Percentiles rank a stretch among this genome's conserved stretches.
Conservation (phyloP, 2,329 filamentous ascomycete genomes). For the Talaromyces sp. region DNA sequence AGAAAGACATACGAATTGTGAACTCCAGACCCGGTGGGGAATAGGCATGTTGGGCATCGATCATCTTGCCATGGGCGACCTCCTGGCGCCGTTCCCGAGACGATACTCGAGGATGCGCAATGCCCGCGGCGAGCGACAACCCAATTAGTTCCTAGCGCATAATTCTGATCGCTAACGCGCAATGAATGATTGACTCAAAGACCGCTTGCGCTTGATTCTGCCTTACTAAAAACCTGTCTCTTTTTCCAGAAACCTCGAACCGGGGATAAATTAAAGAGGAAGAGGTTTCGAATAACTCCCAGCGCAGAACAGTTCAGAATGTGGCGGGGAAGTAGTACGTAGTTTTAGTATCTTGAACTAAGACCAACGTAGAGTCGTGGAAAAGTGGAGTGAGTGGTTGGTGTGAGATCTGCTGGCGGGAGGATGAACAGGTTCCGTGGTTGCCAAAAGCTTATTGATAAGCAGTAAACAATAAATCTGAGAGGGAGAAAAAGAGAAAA, state of each 20-base stretch:
- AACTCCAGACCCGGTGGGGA: conserved; percentile 33
- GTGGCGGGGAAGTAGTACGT: conserved; percentile 10
- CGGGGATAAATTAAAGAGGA: background rate
- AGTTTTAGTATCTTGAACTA: conserved; percentile 3
- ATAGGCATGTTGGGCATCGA: conserved; percentile 38
- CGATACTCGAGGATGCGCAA: conserved; percentile 33
- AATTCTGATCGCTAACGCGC: conserved; percentile 24
- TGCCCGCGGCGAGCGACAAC: conserved; percentile 32
- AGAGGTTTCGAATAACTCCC: background rate
- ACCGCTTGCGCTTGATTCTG: background rate
- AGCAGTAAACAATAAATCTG: background rate
- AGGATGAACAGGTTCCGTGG: conserved; percentile 2
- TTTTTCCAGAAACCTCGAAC: background rate
- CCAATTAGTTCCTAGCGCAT: conserved; percentile 37
- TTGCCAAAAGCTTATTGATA: conserved; percentile 1
- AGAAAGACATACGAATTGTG: conserved; percentile 34
- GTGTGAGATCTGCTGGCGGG: background rate
- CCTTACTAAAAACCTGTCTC: background rate
- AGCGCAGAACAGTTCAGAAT: conserved; percentile 10
- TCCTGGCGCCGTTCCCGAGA: conserved; percentile 32
- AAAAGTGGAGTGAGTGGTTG: conserved; percentile 6
- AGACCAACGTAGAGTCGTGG: conserved; percentile 8
- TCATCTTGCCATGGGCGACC: conserved; percentile 40
- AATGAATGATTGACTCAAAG: conserved; percentile 15
- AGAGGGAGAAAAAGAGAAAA: no score